Percentiles rank a stretch among this genome's conserved stretches.
These are phyloP conservation scores for Coccomyxa subellipsoidea DNA, from an alignment of 163 green algal genomes.

Conservation along the genomic window DNA sequence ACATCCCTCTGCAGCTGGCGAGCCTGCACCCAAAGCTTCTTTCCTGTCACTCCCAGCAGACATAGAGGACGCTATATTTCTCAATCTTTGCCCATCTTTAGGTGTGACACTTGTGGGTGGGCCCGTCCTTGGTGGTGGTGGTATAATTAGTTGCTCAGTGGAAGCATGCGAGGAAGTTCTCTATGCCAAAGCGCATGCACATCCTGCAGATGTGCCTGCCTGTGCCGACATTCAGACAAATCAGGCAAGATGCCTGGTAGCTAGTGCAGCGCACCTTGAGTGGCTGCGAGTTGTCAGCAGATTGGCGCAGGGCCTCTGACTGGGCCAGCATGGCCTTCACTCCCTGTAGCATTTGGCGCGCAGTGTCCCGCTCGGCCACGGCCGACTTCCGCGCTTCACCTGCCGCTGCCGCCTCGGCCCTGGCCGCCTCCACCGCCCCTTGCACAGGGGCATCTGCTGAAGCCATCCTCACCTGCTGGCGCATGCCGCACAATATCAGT, in stretches of 20 bases:
- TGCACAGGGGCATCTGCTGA: too few relatives aligned
- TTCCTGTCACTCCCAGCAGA: background rate
- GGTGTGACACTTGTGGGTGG: too few relatives aligned
- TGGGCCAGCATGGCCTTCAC: background rate
- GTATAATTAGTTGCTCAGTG: too few relatives aligned
- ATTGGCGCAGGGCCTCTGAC: background rate
- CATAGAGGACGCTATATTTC: too few relatives aligned
- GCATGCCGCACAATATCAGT: too few relatives aligned
- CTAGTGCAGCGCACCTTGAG: background rate
- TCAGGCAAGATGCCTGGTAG: background rate
- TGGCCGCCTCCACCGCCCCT: background rate
- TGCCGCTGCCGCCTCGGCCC: background rate
- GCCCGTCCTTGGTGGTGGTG: too few relatives aligned
- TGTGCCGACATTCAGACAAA: too few relatives aligned
- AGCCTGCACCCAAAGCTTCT: background rate
- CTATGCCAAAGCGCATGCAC: too few relatives aligned
- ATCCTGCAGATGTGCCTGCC: too few relatives aligned
- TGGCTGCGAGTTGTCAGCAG: background rate
- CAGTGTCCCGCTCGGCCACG: background rate
- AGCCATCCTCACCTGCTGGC: too few relatives aligned
- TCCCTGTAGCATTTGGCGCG: background rate
- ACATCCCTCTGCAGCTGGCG: background rate
- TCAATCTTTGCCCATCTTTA: too few relatives aligned
- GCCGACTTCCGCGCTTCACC: background rate
- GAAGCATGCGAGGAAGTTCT: too few relatives aligned